Conservation (phyloP, 306 rosid genomes). For the Quercus aquifolioides region DNA sequence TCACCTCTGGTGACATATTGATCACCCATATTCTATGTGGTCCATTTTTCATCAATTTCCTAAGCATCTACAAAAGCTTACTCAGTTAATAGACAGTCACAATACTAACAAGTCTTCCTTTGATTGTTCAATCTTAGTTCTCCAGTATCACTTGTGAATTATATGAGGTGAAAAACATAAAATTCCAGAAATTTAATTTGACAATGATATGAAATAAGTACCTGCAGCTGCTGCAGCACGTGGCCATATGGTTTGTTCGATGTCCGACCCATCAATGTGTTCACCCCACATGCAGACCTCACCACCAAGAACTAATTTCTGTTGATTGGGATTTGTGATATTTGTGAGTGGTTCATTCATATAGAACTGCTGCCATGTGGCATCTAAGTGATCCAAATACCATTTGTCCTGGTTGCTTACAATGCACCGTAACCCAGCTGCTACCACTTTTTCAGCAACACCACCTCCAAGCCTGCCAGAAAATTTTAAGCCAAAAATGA, state of each 20-base stretch:
- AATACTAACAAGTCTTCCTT: not conserved
- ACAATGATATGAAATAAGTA: not conserved
- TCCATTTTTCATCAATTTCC: not conserved
- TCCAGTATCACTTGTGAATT: not conserved
- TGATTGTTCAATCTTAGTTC: not conserved
- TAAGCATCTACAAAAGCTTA: not conserved
- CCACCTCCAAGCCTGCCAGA: constrained; percentile 33
- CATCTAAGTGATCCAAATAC: constrained; percentile 44
- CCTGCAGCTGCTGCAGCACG: constrained; percentile 59
- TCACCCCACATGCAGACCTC: constrained; percentile 56
- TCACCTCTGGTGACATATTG: not conserved
- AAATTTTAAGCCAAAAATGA: not conserved
- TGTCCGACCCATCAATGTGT: constrained; percentile 33
- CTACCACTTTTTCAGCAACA: constrained; percentile 34
- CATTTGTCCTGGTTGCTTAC: constrained; percentile 54
- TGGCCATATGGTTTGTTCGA: constrained; percentile 49
- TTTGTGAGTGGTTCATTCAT: constrained; percentile 37
- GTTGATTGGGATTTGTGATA: constrained; percentile 28
- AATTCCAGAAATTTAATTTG: not conserved
- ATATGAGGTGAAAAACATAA: not conserved
- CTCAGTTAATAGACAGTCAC: not conserved
- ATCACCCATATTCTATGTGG: not conserved
- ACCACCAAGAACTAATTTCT: constrained; percentile 36
- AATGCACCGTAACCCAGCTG: constrained; percentile 46
- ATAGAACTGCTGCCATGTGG: constrained; percentile 38